Evolutionary conservation across 306 rosid species (phyloP).

Genomic region (Trichosanthes cucumerina): DNA sequence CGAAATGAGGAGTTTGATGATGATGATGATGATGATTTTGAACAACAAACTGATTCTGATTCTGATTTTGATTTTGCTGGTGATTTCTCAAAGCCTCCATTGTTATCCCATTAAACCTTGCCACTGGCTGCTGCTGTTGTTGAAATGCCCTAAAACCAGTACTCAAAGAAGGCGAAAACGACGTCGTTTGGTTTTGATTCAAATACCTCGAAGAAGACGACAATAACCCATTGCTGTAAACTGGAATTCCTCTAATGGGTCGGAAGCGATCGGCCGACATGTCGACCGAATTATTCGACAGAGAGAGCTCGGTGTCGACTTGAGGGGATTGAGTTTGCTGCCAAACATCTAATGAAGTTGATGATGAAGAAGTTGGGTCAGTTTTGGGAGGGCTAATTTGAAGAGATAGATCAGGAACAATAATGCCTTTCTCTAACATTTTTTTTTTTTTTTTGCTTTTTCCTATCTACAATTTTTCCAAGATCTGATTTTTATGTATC

Average conservation of each 20-base stretch:
- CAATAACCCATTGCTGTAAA: slow-evolving; percentile 29
- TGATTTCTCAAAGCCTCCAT: slow-evolving; percentile 12
- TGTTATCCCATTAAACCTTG: slow-evolving; percentile 8
- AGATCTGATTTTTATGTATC: background rate
- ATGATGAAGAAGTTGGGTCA: slow-evolving; percentile 42
- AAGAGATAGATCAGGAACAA: slow-evolving; percentile 77
- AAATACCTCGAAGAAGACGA: slow-evolving; percentile 20
- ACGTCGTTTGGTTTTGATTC: slow-evolving; percentile 14
- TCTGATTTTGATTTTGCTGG: slow-evolving; percentile 5
- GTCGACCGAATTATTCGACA: slow-evolving; percentile 22
- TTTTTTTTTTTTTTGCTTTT: background rate
- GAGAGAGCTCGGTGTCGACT: slow-evolving; percentile 29
- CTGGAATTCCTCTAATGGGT: slow-evolving; percentile 62
- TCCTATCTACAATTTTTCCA: background rate
- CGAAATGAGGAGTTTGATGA: slow-evolving; percentile 17
- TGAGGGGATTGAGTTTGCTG: background rate
- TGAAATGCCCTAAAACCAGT: slow-evolving; percentile 4
- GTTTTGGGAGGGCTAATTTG: slow-evolving; percentile 66
- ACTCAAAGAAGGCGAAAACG: slow-evolving; percentile 12
- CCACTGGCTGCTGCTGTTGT: background rate
- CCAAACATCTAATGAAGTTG: slow-evolving; percentile 43
- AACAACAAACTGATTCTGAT: background rate
- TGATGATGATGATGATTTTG: background rate
- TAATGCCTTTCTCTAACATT: background rate
- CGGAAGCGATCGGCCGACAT: slow-evolving; percentile 17